These are phyloP conservation scores for Yamadazyma diospyri DNA, from an alignment of 1,139 yeast genomes.

Conservation along the genomic window DNA sequence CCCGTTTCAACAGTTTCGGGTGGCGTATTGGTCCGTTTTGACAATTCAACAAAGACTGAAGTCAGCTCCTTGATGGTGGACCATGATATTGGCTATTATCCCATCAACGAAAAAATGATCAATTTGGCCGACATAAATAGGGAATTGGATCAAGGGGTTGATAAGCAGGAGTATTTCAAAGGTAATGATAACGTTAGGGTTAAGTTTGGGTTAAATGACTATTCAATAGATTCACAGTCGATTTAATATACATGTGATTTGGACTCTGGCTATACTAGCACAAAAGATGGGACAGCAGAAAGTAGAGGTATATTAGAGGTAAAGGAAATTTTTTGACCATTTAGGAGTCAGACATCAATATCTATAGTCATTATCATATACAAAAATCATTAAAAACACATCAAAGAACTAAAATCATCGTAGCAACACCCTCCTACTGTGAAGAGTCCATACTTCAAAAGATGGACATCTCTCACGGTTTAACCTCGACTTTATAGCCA, in stretches of 20 bases:
- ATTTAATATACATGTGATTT: too few relatives aligned
- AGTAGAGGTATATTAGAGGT: too few relatives aligned
- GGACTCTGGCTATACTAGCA: too few relatives aligned
- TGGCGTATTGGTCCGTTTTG: constrained; percentile 8
- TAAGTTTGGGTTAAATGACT: constrained; percentile 7
- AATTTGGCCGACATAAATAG: constrained; percentile 3
- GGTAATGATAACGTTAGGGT: constrained; percentile 1
- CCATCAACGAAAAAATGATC: constrained; percentile 4
- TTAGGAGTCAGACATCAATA: neutral
- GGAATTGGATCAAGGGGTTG: neutral
- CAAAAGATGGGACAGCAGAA: too few relatives aligned
- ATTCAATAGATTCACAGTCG: constrained; percentile 6
- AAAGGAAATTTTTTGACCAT: too few relatives aligned
- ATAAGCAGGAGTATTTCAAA: neutral
- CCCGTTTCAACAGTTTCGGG: constrained; percentile 4
- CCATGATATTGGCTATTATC: constrained; percentile 8
- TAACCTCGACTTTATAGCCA: constrained; percentile 48
- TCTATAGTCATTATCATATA: constrained; percentile 3
- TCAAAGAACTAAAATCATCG: constrained; percentile 3
- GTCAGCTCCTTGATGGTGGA: constrained; percentile 9
- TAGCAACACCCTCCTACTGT: too few relatives aligned
- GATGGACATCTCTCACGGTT: constrained; percentile 17
- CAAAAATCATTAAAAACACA: constrained; percentile 1
- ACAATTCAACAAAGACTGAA: constrained; percentile 10
- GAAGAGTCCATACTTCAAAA: constrained; percentile 3